phyloP scores from a whole-genome alignment of 192 early-diverging fungal species.

The Lunasporangiospora selenospora region DNA sequence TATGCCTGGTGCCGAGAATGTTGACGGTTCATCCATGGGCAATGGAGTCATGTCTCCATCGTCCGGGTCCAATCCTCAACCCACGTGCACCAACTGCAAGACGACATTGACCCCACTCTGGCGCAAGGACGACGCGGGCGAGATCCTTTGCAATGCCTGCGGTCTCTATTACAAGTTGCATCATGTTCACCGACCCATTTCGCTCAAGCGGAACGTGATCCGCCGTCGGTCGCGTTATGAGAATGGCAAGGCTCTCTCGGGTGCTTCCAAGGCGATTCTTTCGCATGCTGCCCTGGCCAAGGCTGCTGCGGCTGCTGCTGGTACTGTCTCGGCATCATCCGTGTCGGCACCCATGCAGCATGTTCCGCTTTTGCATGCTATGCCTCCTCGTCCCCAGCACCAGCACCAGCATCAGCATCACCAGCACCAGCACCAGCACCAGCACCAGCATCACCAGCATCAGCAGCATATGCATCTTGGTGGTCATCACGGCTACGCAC shows the following conservation, averaged over 20 bases:
- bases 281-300: neutral
- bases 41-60: constrained; percentile 78
- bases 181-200: constrained; percentile 57
- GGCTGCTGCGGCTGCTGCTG: neutral
- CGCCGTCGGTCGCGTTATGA: constrained; percentile 59
- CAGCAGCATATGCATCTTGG: too few species aligned
- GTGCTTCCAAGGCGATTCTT: too few species aligned
- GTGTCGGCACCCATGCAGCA: neutral
- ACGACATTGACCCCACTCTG: constrained; percentile 92
- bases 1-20: neutral
- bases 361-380: neutral
- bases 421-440: neutral
- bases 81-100: constrained; percentile 76
- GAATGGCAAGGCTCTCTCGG: constrained; percentile 26
- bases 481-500: too few species aligned
- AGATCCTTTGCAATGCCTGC: constrained; percentile 57
- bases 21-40: constrained; percentile 79
- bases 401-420: constrained; percentile 3
- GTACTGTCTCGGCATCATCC: neutral
- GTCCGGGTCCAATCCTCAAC: constrained; percentile 52
- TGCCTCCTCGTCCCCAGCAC: constrained; percentile 4
- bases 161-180: constrained; percentile 66
- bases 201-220: constrained; percentile 60
- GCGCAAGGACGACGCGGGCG: constrained; percentile 72
- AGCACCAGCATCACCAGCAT: constrained; percentile 1